Evolutionary conservation across 768 basidiomycete species (phyloP).

Genomic region (Candolleomyces eurysporus): DNA sequence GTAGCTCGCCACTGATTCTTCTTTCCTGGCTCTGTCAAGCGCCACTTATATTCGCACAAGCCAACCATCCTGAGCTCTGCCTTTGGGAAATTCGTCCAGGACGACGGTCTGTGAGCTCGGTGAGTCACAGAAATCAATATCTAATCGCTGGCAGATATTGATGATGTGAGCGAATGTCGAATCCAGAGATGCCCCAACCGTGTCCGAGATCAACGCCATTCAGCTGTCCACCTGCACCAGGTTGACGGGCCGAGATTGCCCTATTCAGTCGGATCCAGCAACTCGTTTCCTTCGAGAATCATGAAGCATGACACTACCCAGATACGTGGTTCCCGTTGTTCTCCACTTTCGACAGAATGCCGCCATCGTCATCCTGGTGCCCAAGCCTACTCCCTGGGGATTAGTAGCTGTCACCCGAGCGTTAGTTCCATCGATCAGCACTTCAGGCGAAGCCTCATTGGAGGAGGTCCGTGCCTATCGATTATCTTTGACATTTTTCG

Average conservation of each 20-base stretch:
- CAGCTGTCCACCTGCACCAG: neutral
- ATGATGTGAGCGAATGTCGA: neutral
- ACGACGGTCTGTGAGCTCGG: neutral
- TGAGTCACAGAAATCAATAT: neutral
- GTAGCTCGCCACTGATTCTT: neutral
- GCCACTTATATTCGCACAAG: neutral
- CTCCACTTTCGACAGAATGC: neutral
- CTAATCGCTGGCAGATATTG: neutral
- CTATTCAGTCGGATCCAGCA: neutral
- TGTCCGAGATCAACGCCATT: conserved; percentile 1
- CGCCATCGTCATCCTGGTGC: neutral
- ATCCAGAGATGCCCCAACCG: neutral
- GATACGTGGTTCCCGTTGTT: conserved; percentile 6
- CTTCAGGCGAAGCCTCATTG: no score
- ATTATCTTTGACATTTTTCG: conserved; percentile 3
- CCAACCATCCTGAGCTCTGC: neutral
- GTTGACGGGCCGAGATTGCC: neutral
- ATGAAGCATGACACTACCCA: neutral
- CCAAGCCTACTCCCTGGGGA: neutral
- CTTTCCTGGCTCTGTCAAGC: neutral
- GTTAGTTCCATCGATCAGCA: no score
- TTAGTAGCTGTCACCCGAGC: no score
- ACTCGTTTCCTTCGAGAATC: neutral
- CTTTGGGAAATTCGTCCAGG: neutral
- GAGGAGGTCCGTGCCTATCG: neutral